These are phyloP conservation scores for Lepidium campestre DNA, from an alignment of 441 rosid species.

Conservation along the genomic window DNA sequence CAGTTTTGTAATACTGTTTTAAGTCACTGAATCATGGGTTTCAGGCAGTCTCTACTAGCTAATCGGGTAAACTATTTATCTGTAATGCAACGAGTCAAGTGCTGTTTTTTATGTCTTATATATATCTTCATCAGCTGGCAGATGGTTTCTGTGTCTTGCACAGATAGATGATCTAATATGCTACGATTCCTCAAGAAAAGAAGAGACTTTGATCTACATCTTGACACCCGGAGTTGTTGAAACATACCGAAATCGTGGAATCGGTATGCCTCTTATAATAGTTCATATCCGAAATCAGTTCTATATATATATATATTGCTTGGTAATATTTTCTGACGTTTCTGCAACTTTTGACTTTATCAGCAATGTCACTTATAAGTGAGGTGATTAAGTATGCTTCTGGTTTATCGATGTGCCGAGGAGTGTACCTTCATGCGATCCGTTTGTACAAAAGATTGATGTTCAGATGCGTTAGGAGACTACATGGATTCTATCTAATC, in stretches of 20 bases:
- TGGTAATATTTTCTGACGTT: neutral
- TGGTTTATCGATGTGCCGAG: slow-evolving; percentile 56
- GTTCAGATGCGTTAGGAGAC: slow-evolving; percentile 64
- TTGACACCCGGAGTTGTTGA: slow-evolving; percentile 81
- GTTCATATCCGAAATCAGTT: neutral
- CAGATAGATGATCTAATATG: slow-evolving; percentile 75
- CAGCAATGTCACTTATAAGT: slow-evolving; percentile 73
- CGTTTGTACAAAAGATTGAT: slow-evolving; percentile 78
- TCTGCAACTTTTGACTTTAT: neutral
- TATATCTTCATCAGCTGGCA: slow-evolving; percentile 14
- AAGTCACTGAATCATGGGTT: neutral
- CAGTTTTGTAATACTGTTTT: neutral
- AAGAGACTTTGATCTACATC: slow-evolving; percentile 73
- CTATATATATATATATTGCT: neutral
- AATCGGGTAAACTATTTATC: neutral
- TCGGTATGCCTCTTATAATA: slow-evolving; percentile 36
- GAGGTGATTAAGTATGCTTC: slow-evolving; percentile 74
- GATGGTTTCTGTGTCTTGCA: slow-evolving; percentile 24
- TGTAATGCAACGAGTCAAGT: neutral
- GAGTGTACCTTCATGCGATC: slow-evolving; percentile 91
- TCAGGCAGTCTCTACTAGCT: neutral
- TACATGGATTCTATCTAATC: slow-evolving; percentile 77
- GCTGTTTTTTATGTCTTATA: neutral
- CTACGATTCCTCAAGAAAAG: slow-evolving; percentile 52
- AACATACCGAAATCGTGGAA: slow-evolving; percentile 66